Base-by-base conservation (phyloP, 225 moss, liverwort and hornwort genomes). In the Anthoceros angustus region DNA sequence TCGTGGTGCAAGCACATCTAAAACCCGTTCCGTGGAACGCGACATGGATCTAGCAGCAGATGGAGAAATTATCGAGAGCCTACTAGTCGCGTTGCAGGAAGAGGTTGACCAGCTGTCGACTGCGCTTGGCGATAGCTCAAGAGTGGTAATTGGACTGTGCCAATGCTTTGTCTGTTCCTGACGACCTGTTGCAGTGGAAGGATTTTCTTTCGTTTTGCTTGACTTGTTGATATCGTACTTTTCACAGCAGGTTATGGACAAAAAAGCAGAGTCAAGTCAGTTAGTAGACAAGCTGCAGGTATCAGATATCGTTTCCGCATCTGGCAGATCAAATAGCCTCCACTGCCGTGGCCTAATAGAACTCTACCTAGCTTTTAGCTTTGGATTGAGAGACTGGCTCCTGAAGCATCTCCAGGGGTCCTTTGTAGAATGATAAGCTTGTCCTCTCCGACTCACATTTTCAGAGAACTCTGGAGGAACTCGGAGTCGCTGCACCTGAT, bases 101-200 rank as follows among this genome's bases (percentile, higher is more conserved):
- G 90, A 91, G 77, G 85, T 91, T 64, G 80, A 82, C 64, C 77
- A 77, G 70, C 76, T 91, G 9, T 80, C 87, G 46, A 66, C 64
- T 40, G 76, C 75, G 49, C 80, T 91, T 63, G 76, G 79, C 62
- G 70, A 80, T 63, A 83, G 73, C 39, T 86, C 83, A 62, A 75
- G 79, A 72, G 67, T 72, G 74, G 90, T 91, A 64, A 71, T 74
- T 67, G 40, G 41, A 26, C 65, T 62, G 63, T 65, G 39, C 65
- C 64, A n/a, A n/a, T 3, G 63, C 38, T 64, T 32, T 32, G 32
- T 63, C 61, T 72, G 42, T 39, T 48, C 42, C 43, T 0, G 45
- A 20, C 23, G 2, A 24, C 10, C 63, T 63, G 63, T 24, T 9
- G 68, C 64, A 64, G 65, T 70, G 73, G 62, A 63, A 68, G 42